Evolutionary conservation across 495 filamentous ascomycete genomes (phyloP), one percentile per base, ranked within the genome.

Genomic region (Xylaria bambusicola): DNA sequence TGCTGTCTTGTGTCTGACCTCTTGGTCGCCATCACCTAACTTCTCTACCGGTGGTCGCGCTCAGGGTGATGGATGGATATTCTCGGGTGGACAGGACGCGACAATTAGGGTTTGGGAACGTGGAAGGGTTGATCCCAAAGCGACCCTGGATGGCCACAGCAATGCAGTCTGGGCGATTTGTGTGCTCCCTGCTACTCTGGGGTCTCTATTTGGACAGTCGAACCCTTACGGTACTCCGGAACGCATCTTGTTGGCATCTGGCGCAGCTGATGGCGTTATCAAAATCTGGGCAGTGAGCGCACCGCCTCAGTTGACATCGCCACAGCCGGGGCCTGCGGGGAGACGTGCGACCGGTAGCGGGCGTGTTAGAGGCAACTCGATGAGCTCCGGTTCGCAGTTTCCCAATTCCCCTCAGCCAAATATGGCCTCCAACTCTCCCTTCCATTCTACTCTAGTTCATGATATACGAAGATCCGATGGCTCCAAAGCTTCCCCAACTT

Each of bases 161-260:
- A 94, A 98, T 74, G 91, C 92, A 6, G 91, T 98, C 3, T 98
- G 94, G 94, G 87, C 90, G 7, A 86, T 98, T 21, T 97, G 92
- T 62, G 90, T 98, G 6, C 83, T 98, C 8, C 94, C 95, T n/a
- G 86, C 89, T 0, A 89, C 92, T 1, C 82, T 87, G 18, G 89
- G 86, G 7, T 80, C 86, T 33, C 79, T 95, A 15, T 93, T 94
- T 64, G 91, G 92, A 24, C 83, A 82, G 44, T 79, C 80, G 47
- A 86, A 73, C 64, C 77, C 83, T 33, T 88, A 87, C 61, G 93
- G 92, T 10, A 86, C 86, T 1, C 76, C 88, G 1, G 94, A 98
- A 66, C 84, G 92, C 1, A 88, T 97, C 33, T 73, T 98, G 17
- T 80, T 98, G n/a, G 94, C 88, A 1, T 95, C 91, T 15, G 94